phyloP scores from a whole-genome alignment of 1,284 basidiomycete genomes.

The Peniophora sp. region DNA sequence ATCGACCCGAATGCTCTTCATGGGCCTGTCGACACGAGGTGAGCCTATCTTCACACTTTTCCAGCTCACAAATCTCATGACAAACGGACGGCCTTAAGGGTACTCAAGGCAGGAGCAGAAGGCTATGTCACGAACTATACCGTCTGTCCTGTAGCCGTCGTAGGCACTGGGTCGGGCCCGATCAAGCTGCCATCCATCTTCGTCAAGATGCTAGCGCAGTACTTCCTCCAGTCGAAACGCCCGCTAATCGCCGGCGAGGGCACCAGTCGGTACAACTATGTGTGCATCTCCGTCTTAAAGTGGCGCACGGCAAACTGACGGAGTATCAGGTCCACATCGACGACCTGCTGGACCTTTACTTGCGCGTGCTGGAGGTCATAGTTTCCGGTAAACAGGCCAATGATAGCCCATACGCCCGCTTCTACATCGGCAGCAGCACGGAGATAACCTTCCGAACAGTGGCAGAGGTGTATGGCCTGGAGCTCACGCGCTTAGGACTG shows the following conservation, averaged over 20 bases:
- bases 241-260: conserved; percentile 14
- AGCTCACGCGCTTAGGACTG: background rate
- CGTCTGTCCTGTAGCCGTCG: conserved; percentile 7
- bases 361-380: conserved; percentile 10
- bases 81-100: conserved; percentile 1
- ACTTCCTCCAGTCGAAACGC: background rate
- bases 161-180: conserved; percentile 11
- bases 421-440: conserved; percentile 3
- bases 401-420: conserved; percentile 2
- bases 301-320: background rate
- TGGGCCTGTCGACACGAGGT: conserved; percentile 5
- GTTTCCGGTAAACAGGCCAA: conserved; percentile 2
- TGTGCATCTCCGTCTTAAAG: background rate
- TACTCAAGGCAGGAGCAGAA: conserved; percentile 12
- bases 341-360: conserved; percentile 13
- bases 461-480: background rate
- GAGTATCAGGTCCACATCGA: conserved; percentile 8
- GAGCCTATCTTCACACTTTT: background rate
- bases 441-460: background rate
- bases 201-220: background rate
- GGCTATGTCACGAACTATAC: conserved; percentile 9
- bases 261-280: conserved; percentile 12
- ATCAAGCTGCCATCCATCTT: conserved; percentile 5
- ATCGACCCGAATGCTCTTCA: conserved; percentile 3
- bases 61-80: background rate